These are phyloP conservation scores for Chaetothyriales sp. DNA, from an alignment of 2,329 filamentous ascomycete genomes.

Conservation along the genomic window DNA sequence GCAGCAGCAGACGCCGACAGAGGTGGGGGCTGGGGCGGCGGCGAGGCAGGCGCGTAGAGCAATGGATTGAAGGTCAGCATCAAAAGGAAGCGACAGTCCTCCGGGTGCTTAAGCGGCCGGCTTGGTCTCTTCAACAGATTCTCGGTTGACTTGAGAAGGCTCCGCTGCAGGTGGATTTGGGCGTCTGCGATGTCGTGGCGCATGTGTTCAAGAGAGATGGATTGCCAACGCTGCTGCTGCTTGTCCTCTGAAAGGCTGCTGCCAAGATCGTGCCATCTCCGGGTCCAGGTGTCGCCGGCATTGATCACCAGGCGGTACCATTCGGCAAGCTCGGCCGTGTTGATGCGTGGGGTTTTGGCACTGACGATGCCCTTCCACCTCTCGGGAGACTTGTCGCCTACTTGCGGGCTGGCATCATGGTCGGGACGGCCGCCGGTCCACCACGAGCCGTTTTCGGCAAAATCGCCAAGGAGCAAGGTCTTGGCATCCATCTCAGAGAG, in stretches of 20 bases:
- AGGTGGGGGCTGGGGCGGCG: background rate
- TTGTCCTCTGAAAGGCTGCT: slow-evolving; percentile 15
- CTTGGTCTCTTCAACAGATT: slow-evolving; percentile 67
- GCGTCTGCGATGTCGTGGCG: slow-evolving; percentile 44
- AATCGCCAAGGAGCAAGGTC: slow-evolving; percentile 56
- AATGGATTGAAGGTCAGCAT: slow-evolving; percentile 69
- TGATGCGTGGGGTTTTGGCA: slow-evolving; percentile 52
- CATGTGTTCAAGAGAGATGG: slow-evolving; percentile 24
- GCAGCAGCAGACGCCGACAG: background rate
- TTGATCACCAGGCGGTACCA: slow-evolving; percentile 64
- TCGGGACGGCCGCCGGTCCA: slow-evolving; percentile 48
- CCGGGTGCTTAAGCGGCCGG: slow-evolving; percentile 50
- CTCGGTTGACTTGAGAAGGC: slow-evolving; percentile 65
- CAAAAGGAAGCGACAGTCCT: slow-evolving; percentile 63
- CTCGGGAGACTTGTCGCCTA: slow-evolving; percentile 17
- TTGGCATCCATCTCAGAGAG: slow-evolving; percentile 60
- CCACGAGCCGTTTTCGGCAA: slow-evolving; percentile 72
- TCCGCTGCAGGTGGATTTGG: slow-evolving; percentile 54
- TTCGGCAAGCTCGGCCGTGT: slow-evolving; percentile 56
- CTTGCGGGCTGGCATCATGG: slow-evolving; percentile 19
- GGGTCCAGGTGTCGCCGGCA: slow-evolving; percentile 53
- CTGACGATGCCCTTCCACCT: slow-evolving; percentile 34
- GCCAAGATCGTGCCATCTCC: slow-evolving; percentile 43
- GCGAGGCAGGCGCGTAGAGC: slow-evolving; percentile 28
- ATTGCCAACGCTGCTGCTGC: slow-evolving; percentile 25